A percentile compares a stretch with the other conserved stretches of the same genome.
Evolutionary conservation across 2,329 filamentous ascomycete genomes (phyloP).

Genomic region (Lachnellula hyalina): DNA sequence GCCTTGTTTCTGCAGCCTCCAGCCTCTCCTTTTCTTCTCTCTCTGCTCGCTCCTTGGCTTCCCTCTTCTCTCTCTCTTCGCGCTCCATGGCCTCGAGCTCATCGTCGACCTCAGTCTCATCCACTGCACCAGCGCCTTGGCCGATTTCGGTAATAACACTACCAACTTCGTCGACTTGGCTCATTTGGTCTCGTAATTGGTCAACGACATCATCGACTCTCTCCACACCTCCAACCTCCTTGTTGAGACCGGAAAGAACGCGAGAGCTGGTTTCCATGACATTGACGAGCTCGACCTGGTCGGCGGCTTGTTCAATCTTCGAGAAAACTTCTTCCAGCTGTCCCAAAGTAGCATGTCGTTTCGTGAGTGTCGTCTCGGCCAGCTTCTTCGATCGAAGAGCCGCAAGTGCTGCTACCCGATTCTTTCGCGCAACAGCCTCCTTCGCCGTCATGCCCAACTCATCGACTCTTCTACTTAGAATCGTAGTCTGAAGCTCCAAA

Average conservation of each 20-base stretch:
- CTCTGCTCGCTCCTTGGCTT: constrained; percentile 31
- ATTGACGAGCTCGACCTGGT: constrained; percentile 76
- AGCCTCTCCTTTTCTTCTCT: constrained; percentile 25
- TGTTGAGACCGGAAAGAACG: constrained; percentile 68
- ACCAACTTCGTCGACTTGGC: constrained; percentile 74
- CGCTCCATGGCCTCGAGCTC: constrained; percentile 71
- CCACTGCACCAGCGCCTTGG: constrained; percentile 47
- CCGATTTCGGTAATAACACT: constrained; percentile 64
- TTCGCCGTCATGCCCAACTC: constrained; percentile 61
- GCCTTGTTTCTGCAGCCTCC: constrained; percentile 28
- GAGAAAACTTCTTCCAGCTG: constrained; percentile 79
- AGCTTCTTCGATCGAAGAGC: constrained; percentile 79
- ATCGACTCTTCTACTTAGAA: constrained; percentile 62
- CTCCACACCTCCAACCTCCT: constrained; percentile 70
- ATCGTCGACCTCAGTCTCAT: constrained; percentile 81
- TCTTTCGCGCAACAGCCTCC: constrained; percentile 65
- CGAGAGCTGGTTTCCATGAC: constrained; percentile 75
- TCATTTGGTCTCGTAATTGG: constrained; percentile 72
- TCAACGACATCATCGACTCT: constrained; percentile 73
- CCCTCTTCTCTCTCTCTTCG: constrained; percentile 40
- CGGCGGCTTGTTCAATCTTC: constrained; percentile 80
- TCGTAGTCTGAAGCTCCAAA: constrained; percentile 65
- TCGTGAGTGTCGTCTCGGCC: constrained; percentile 66
- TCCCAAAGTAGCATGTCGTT: constrained; percentile 65
- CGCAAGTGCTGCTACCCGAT: constrained; percentile 68